phyloP scores from a whole-genome alignment of 2,329 filamentous ascomycete species.

The Alternaria atra region DNA sequence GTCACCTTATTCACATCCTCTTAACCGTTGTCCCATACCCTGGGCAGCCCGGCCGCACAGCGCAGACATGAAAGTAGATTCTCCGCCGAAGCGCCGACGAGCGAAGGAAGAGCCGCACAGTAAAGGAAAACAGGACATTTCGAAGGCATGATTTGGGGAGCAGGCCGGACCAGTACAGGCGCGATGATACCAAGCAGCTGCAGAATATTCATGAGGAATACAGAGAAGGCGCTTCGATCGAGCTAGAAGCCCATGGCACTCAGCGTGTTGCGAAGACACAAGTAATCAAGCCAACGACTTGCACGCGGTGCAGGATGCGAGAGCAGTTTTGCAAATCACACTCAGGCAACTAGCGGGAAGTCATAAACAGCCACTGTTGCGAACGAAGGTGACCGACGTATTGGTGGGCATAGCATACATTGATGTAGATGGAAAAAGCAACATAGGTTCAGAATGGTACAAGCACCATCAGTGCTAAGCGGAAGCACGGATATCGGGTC shows the following conservation, averaged over 20 bases:
- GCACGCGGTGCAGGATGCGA: background rate
- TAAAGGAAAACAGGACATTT: background rate
- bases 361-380: background rate
- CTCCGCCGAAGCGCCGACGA: background rate
- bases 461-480: background rate
- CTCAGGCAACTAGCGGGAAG: background rate
- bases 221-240: background rate
- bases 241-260: background rate
- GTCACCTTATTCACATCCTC: background rate
- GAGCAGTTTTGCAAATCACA: background rate
- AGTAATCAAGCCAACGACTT: background rate
- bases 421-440: background rate
- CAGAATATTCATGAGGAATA: background rate
- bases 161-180: background rate
- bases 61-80: background rate
- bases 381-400: background rate
- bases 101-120: background rate
- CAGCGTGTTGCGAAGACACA: background rate
- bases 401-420: background rate
- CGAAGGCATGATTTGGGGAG: background rate
- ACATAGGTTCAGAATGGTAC: background rate
- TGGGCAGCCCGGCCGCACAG: background rate
- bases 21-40: background rate
- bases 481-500: slow-evolving; percentile 21
- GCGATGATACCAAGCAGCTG: background rate